These are phyloP conservation scores for Rosa persica DNA, from an alignment of 306 rosid species.

Conservation along the genomic window DNA sequence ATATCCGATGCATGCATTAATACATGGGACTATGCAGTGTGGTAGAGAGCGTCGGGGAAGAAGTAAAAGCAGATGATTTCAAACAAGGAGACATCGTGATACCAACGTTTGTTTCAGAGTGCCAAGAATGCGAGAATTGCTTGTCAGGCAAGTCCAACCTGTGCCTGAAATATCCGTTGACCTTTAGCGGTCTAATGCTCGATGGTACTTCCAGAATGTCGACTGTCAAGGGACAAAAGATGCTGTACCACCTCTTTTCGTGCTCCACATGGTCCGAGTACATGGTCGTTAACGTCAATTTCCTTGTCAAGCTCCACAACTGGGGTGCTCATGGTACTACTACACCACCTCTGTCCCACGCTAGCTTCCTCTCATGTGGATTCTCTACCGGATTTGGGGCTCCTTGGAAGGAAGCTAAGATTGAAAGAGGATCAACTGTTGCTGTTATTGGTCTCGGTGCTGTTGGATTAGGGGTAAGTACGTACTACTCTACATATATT, in stretches of 20 bases:
- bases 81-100: conserved; percentile 36
- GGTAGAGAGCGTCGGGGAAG: conserved; percentile 35
- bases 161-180: conserved; percentile 31
- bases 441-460: conserved; percentile 43
- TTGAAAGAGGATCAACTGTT: conserved; percentile 30
- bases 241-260: conserved; percentile 23
- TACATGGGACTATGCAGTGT: conserved; percentile 6
- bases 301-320: conserved; percentile 22
- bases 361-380: conserved; percentile 44
- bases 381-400: conserved; percentile 43
- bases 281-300: conserved; percentile 28
- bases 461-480: conserved; percentile 43
- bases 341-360: conserved; percentile 19
- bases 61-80: conserved; percentile 13
- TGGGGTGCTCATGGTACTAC: not conserved
- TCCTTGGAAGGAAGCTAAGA: conserved; percentile 36
- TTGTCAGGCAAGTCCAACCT: conserved; percentile 24
- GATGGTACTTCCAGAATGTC: conserved; percentile 34
- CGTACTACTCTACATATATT: not conserved
- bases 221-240: conserved; percentile 12
- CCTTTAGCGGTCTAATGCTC: conserved; percentile 9
- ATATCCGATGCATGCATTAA: not conserved
- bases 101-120: conserved; percentile 31
- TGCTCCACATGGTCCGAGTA: conserved; percentile 44
- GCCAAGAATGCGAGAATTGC: conserved; percentile 38